Percentiles rank a stretch among this genome's conserved stretches.
Conservation (phyloP, 345 rosid genomes). For the Eucalyptus cloeziana region DNA sequence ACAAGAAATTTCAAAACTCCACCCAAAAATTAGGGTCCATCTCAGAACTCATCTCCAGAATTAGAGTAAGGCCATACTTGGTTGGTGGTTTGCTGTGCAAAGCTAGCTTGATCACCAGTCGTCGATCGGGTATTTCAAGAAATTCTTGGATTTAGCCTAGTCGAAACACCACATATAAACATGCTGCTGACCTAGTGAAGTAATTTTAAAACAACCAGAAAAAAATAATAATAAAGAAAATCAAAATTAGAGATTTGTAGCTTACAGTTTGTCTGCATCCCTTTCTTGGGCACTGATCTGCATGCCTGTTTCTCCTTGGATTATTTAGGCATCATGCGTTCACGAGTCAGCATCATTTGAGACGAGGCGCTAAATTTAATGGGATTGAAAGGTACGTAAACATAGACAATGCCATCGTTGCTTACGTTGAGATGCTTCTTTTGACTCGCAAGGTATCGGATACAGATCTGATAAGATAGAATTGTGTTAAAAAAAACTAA, state of each 20-base stretch:
- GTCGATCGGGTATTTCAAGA: not conserved
- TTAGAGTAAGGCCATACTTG: not conserved
- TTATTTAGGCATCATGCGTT: not conserved
- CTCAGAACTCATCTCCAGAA: not conserved
- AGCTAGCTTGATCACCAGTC: not conserved
- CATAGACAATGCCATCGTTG: not conserved
- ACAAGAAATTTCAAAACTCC: accelerated
- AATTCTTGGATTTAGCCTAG: not conserved
- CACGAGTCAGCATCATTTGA: not conserved
- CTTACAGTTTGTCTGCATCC: not conserved
- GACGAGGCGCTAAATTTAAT: not conserved
- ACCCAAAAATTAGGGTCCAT: not conserved
- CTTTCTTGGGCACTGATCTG: not conserved
- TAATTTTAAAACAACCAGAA: accelerated
- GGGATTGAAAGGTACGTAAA: not conserved
- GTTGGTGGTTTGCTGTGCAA: accelerated
- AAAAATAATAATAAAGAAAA: no score
- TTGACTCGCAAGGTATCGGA: not conserved
- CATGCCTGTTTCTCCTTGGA: not conserved
- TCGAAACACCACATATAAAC: not conserved
- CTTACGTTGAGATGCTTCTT: not conserved
- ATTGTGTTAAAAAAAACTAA: not conserved
- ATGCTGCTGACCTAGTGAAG: not conserved
- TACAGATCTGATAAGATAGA: not conserved
- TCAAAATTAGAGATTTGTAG: not conserved